Base-by-base conservation (phyloP, 768 basidiomycete genomes). In the Pholiota conissans region DNA sequence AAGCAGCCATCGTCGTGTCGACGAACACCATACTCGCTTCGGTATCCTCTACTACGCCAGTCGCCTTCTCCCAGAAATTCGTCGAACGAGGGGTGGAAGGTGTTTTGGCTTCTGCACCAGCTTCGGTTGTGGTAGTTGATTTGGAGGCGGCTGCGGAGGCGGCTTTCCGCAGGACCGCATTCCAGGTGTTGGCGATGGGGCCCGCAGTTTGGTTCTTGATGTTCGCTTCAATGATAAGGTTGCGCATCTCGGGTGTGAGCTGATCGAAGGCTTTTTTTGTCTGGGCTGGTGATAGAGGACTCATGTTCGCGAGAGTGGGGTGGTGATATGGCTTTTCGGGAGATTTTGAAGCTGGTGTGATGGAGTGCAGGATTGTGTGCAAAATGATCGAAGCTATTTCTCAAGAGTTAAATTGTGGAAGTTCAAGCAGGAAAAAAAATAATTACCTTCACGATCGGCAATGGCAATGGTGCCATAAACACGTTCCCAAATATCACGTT, bases 141-240 rank as follows among this genome's bases (percentile, higher is more conserved):
- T 28, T 28, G 4, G 26, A 10, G 5, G 37, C 39, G 9, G 26
- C 18, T 20, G 52, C 37, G 2, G 34, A 20, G 20, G 26, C 28
- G 22, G 56, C 62, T 49, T 63, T 56, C 40, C 65, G 46, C 46
- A 82, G 61, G 0, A 79, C 81, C 1, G 62, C 71, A 52, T 84
- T 77, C 82, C 84, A 86, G 9, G 76, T 79, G 34, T 69, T 79
- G 63, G 72, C 71, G 52, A 89, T 73, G n/a, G 85, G 86, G 13
- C 84, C 86, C 1, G 66, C 71, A 16, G 81, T 80, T 37, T 86
- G 82, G 52, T 73, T 77, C 70, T 78, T 83, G 37, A 91, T 70
- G 63, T 80, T 82, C 29, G 74, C 74, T 71, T 90, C 90, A 3
- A 91, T 77, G 47, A 89, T 71, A 64, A 90, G 76, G 37, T 83